Percentiles rank a stretch among this genome's conserved stretches.
Evolutionary conservation across 805 yeast genomes (phyloP).

Genomic region (Candida palmyrensis): DNA sequence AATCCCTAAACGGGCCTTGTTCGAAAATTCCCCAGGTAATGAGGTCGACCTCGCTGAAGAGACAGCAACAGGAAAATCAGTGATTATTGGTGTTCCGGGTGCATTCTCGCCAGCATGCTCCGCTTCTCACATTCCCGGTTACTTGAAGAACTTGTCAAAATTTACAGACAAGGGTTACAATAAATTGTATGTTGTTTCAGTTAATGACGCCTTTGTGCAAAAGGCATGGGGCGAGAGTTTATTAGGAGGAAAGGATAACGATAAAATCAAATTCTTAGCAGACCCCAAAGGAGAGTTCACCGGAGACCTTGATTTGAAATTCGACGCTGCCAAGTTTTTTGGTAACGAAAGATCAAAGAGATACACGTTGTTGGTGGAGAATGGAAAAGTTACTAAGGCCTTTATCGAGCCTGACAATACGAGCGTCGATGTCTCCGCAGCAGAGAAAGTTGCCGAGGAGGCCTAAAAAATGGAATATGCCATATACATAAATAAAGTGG

Average conservation of each 20-base stretch:
- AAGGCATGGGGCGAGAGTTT: constrained; percentile 65
- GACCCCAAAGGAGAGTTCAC: constrained; percentile 78
- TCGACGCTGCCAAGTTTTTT: constrained; percentile 72
- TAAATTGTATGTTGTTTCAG: constrained; percentile 63
- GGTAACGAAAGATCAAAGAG: constrained; percentile 75
- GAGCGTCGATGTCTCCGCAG: constrained; percentile 53
- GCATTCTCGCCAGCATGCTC: constrained; percentile 83
- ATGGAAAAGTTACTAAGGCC: constrained; percentile 62
- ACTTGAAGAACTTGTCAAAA: constrained; percentile 43
- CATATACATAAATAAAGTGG: too few relatives aligned
- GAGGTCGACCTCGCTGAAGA: constrained; percentile 50
- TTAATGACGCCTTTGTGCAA: constrained; percentile 83
- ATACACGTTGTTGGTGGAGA: constrained; percentile 68
- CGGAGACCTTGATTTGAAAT: constrained; percentile 55
- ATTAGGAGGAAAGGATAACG: constrained; percentile 15
- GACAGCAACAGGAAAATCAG: constrained; percentile 26
- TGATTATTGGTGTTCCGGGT: constrained; percentile 43
- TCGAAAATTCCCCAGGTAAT: constrained; percentile 65
- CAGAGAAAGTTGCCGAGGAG: constrained; percentile 37
- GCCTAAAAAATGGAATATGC: constrained; percentile 9
- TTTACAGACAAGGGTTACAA: constrained; percentile 64
- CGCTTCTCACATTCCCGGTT: constrained; percentile 71
- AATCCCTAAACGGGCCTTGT: constrained; percentile 53
- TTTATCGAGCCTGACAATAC: constrained; percentile 81
- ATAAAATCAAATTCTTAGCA: constrained; percentile 56